Conservation (phyloP, 768 basidiomycete genomes). For the Xerocomus potaroensis region DNA sequence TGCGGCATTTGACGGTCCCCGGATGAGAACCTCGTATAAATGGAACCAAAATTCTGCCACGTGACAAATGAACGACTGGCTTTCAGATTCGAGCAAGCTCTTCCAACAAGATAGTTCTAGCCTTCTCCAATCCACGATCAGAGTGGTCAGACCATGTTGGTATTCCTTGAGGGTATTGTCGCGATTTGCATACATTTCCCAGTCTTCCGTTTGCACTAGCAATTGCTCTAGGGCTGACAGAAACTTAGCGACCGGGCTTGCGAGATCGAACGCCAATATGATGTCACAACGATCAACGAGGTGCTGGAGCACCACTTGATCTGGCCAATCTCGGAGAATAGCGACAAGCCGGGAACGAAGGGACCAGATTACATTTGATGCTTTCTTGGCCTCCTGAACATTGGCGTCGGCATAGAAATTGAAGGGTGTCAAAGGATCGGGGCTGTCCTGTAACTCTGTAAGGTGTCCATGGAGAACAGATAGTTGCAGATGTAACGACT, state of each 20-base stretch:
- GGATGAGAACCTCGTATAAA: slow-evolving; percentile 73
- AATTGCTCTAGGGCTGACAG: slow-evolving; percentile 83
- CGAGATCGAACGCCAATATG: slow-evolving; percentile 56
- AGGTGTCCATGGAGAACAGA: slow-evolving; percentile 43
- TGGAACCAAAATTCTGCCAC: slow-evolving; percentile 87
- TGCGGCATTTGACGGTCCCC: slow-evolving; percentile 51
- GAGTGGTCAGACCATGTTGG: slow-evolving; percentile 58
- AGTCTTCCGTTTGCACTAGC: slow-evolving; percentile 84
- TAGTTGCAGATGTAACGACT: slow-evolving; percentile 51
- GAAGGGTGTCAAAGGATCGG: slow-evolving; percentile 32
- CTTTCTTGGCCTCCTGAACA: slow-evolving; percentile 63
- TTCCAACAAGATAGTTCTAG: slow-evolving; percentile 89
- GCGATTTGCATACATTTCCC: slow-evolving; percentile 95
- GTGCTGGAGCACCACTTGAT: slow-evolving; percentile 95
- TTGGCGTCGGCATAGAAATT: slow-evolving; percentile 86
- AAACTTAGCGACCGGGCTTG: slow-evolving; percentile 76
- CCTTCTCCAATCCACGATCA: slow-evolving; percentile 88
- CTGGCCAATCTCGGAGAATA: slow-evolving; percentile 84
- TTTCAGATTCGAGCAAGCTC: slow-evolving; percentile 69
- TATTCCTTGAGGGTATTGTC: slow-evolving; percentile 72
- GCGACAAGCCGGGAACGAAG: slow-evolving; percentile 50
- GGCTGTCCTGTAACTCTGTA: slow-evolving; percentile 25
- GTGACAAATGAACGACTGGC: slow-evolving; percentile 37
- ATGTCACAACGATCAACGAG: slow-evolving; percentile 66
- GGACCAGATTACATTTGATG: slow-evolving; percentile 43